These are phyloP conservation scores for Globisporangium acanthophoron DNA, from an alignment of 352 stramenopile species.

Conservation along the genomic window DNA sequence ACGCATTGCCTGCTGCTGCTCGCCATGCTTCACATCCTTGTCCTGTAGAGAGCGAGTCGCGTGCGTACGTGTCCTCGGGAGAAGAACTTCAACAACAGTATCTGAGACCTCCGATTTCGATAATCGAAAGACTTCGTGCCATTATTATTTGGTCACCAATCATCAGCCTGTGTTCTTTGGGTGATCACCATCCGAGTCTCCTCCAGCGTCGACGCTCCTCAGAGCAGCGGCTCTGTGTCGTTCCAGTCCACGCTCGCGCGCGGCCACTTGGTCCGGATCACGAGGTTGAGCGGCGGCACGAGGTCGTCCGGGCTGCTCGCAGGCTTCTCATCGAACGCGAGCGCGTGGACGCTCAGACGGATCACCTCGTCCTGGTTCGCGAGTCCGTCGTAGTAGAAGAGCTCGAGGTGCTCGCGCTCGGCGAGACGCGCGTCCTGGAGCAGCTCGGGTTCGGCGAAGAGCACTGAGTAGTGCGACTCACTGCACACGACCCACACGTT, in stretches of 20 bases:
- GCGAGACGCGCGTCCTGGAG: conserved; percentile 23
- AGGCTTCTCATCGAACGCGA: conserved; percentile 22
- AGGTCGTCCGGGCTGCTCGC: conserved; percentile 48
- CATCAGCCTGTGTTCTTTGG: too few species aligned
- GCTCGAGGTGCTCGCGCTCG: conserved; percentile 39
- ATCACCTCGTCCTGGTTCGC: conserved; percentile 87
- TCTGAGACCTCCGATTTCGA: not conserved
- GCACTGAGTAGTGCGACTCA: conserved; percentile 90
- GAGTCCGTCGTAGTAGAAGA: conserved; percentile 88
- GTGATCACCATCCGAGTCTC: too few species aligned
- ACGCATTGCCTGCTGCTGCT: too few species aligned
- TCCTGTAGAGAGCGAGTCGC: too few species aligned
- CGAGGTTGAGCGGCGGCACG: conserved; percentile 82
- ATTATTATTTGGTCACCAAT: too few species aligned
- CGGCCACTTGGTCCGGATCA: conserved; percentile 88
- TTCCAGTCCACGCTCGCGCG: conserved; percentile 84
- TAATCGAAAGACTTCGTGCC: conserved; percentile 2
- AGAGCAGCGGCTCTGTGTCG: conserved; percentile 80
- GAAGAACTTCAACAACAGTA: not conserved
- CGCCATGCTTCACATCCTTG: too few species aligned
- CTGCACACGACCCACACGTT: conserved; percentile 91
- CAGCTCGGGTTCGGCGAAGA: conserved; percentile 50
- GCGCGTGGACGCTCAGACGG: conserved; percentile 43
- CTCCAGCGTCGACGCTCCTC: not conserved
- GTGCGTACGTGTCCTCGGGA: too few species aligned